Percentiles rank a stretch among this genome's conserved stretches.
Conservation (phyloP, 1,139 yeast genomes). For the Taphrina pruni region DNA sequence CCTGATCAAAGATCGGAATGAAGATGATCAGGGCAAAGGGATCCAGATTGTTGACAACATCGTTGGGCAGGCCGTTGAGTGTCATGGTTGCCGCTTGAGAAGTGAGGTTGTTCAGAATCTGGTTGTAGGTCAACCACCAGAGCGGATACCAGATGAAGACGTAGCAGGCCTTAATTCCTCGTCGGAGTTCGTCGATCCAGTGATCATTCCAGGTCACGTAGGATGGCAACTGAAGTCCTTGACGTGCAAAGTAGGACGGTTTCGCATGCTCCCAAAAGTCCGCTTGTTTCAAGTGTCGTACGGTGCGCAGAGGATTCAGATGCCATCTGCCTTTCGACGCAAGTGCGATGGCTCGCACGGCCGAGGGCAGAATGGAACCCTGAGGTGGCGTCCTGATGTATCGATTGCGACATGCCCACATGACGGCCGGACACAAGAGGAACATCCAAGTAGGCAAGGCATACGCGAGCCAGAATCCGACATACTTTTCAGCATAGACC, state of each 20-base stretch:
- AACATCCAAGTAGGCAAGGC: conserved; percentile 70
- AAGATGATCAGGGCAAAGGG: conserved; percentile 66
- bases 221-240: conserved; percentile 14
- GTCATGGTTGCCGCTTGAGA: conserved; percentile 72
- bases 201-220: conserved; percentile 59
- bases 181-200: conserved; percentile 67
- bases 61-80: conserved; percentile 69
- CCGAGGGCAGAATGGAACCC: conserved; percentile 66
- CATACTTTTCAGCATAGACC: conserved; percentile 66
- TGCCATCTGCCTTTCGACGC: conserved; percentile 42
- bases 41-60: conserved; percentile 67
- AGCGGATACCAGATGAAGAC: conserved; percentile 68
- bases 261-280: conserved; percentile 55
- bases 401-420: conserved; percentile 62
- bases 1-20: conserved; percentile 64
- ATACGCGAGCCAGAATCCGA: conserved; percentile 81
- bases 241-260: conserved; percentile 24
- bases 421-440: conserved; percentile 63
- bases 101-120: conserved; percentile 68
- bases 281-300: conserved; percentile 51
- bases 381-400: conserved; percentile 68
- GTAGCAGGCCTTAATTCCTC: conserved; percentile 67
- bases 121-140: conserved; percentile 72
- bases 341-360: conserved; percentile 55
- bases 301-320: conserved; percentile 33